Evolutionary conservation across 441 rosid genomes (phyloP), one percentile per base, ranked within the genome.

Genomic region (Populus tomentosa): DNA sequence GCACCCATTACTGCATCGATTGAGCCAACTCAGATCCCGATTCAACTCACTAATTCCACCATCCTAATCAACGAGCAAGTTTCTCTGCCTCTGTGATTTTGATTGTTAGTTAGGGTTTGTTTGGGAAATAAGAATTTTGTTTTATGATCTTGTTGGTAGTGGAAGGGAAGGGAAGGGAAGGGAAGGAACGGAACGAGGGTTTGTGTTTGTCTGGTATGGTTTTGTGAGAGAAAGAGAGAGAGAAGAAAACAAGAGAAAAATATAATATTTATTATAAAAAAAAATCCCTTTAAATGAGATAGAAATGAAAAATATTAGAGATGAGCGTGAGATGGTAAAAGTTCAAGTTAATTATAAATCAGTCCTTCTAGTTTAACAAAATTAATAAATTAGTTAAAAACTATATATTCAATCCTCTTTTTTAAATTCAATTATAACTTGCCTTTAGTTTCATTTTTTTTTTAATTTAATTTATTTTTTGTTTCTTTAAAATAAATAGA

Each of bases 1-100:
- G 97, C 98, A 23, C 99, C 99, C 99, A 96, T 95, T 33, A 84
- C 79, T 76, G 83, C 84, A 82, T 77, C 73, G 13, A 74, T 63
- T 33, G 66, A 70, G 68, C 82, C 13, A 61, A 75, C 69, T 76
- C 86, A 71, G 90, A 85, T 84, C 86, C 81, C 81, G 82, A 80
- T 81, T 84, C 80, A 46, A 82, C 81, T 78, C 83, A 69, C 73
- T 69, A 72, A 77, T 78, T 80, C 77, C 38, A 69, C 23, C 32
- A 46, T 70, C 28, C 35, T 67, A 30, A 33, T 70, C 5, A 33
- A 75, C 35, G 9, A 74, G 0, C 28, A 62, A 62, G 26, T 53
- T 23, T 56, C 64, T 26, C 24, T 53, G 42, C 16, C 67, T 64
- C 16, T 16, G 64, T 3, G 63, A 56, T n/a, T 67, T 69, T 42